Base-by-base conservation (phyloP, 2,329 filamentous ascomycete species). In the Paecilomyces sp. region DNA sequence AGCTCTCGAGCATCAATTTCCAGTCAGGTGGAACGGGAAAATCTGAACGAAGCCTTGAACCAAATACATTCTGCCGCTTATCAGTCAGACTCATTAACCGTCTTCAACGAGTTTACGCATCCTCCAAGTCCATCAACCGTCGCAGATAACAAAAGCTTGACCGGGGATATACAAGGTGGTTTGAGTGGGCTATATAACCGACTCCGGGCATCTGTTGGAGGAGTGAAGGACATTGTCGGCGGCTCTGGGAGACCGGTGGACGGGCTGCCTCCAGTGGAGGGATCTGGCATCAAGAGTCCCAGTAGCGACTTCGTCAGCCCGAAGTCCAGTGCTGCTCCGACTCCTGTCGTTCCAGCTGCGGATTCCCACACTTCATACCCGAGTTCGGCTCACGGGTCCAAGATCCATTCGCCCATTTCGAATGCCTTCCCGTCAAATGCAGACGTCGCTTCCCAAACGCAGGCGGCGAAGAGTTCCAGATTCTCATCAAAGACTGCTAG, bases 41-140 rank as follows among this genome's bases (percentile, higher is more conserved):
- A 90, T 60, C 81, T 93, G 41, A 86, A 89, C 34, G 85, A 91
- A 63, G 85, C 88, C 18, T 85, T 97, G 62, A 89, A 96, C 75
- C 88, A 90, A 67, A 96, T 97, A 65, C 93, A 97, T 74, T 91
- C 82, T 56, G 87, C 90, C 5, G 92, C 92, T n/a, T 95, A 90
- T 69, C 89, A 90, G 71, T 90, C 90, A 34, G 89, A 89, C 63
- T 85, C 87, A 34, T 81, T 97, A 55, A 97, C 93, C 2, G 95
- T 92, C 8, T 97, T 97, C 76, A 95, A 95, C 75, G 92, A 97
- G 70, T 92, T 96, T 68, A 90, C 89, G 6, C 73, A 70, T 57
- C 78, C 77, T 0, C 83, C 88, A 0, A 87, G 88, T 4, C 87
- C 89, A 2, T 80, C 83, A 1, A 77, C 84, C 1, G 79, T 82